Evolutionary conservation across 2,329 filamentous ascomycete species (phyloP).

Genomic region (Claviceps pusilla): DNA sequence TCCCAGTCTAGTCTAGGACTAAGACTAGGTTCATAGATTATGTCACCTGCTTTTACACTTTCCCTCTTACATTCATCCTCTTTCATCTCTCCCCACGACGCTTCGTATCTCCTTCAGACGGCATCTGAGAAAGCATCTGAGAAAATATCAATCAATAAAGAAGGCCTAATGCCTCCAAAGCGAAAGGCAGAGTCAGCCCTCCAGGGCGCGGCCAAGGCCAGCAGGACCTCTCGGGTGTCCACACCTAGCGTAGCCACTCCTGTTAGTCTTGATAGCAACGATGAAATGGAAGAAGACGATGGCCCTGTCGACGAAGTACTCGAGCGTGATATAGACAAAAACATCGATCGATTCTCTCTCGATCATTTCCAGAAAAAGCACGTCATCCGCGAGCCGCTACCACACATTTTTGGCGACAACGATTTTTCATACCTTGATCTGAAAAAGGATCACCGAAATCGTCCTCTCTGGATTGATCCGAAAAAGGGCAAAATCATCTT

Average conservation of each 20-base stretch:
- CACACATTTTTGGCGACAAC: conserved; percentile 31
- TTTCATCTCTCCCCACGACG: neutral
- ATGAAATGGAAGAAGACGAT: conserved; percentile 35
- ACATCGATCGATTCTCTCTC: conserved; percentile 45
- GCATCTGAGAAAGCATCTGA: conserved; percentile 3
- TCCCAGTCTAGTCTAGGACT: neutral
- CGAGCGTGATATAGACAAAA: conserved; percentile 40
- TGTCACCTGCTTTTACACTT: neutral
- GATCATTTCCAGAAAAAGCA: conserved; percentile 34
- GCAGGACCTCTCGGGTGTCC: conserved; percentile 40
- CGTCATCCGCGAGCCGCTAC: conserved; percentile 27
- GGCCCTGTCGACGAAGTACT: conserved; percentile 35
- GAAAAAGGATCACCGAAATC: conserved; percentile 77
- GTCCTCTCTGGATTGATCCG: conserved; percentile 89
- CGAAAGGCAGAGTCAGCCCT: conserved; percentile 45
- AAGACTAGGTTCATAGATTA: neutral
- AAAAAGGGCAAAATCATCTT: conserved; percentile 75
- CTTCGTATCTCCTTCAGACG: conserved; percentile 2
- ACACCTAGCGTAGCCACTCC: conserved; percentile 48
- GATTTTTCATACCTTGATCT: conserved; percentile 74
- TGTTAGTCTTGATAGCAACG: conserved; percentile 40
- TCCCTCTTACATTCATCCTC: neutral
- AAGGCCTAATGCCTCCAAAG: conserved; percentile 47
- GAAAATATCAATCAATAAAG: neutral
- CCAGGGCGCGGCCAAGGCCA: conserved; percentile 36